Evolutionary conservation across 768 basidiomycete species (phyloP).

Genomic region (Coprinopsis marcescibilis): DNA sequence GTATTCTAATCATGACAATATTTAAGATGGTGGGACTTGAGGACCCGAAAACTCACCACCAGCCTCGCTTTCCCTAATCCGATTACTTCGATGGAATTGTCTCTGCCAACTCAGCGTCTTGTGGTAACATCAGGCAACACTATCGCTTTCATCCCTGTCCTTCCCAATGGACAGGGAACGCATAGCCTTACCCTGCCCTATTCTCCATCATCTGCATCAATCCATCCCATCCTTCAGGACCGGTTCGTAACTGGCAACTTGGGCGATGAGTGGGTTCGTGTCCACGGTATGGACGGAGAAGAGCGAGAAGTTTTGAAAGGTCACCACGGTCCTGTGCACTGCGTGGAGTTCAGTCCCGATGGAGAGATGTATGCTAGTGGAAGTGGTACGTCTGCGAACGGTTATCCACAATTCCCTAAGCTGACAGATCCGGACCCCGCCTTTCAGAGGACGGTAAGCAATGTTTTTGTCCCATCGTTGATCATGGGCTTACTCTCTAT

Average conservation of each 20-base stretch:
- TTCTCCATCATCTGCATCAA: slow-evolving; percentile 87
- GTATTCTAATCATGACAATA: not conserved
- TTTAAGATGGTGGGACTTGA: slow-evolving; percentile 92
- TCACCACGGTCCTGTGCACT: slow-evolving; percentile 96
- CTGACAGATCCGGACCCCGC: slow-evolving; percentile 9
- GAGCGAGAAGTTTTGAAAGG: slow-evolving; percentile 92
- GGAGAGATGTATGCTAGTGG: slow-evolving; percentile 98
- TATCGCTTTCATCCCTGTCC: slow-evolving; percentile 83
- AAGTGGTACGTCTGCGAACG: slow-evolving; percentile 60
- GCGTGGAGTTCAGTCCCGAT: slow-evolving; percentile 90
- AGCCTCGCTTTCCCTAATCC: slow-evolving; percentile 68
- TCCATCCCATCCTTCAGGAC: slow-evolving; percentile 85
- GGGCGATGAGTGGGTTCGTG: slow-evolving; percentile 93
- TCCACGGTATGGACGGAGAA: slow-evolving; percentile 86
- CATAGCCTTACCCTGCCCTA: slow-evolving; percentile 80
- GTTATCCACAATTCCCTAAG: slow-evolving; percentile 9
- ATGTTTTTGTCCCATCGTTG: not conserved
- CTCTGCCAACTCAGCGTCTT: slow-evolving; percentile 70
- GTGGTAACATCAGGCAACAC: slow-evolving; percentile 90
- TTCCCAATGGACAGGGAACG: slow-evolving; percentile 57
- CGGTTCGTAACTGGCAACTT: slow-evolving; percentile 89
- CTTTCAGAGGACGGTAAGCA: slow-evolving; percentile 66
- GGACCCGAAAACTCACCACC: slow-evolving; percentile 68
- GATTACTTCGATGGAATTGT: slow-evolving; percentile 93
- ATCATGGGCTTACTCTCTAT: slow-evolving; percentile 3